Evolutionary conservation across 2,329 filamentous ascomycete genomes (phyloP).

Genomic region (Cladophialophora bantiana): DNA sequence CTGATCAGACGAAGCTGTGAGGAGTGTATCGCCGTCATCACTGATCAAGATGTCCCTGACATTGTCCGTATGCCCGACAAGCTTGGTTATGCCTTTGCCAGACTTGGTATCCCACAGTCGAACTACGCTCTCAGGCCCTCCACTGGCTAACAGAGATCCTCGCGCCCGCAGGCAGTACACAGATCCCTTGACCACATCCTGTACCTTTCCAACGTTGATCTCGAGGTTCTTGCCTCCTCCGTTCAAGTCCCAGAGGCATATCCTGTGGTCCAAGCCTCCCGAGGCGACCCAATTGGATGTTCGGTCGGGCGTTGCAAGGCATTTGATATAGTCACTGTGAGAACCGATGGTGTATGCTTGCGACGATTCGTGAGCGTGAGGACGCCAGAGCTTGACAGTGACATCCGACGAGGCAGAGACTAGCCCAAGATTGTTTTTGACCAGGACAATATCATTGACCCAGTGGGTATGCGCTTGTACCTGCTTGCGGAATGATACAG

Average conservation of each 20-base stretch:
- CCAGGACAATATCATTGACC: slow-evolving; percentile 90
- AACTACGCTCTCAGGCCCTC: slow-evolving; percentile 91
- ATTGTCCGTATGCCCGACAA: slow-evolving; percentile 95
- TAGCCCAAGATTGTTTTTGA: slow-evolving; percentile 77
- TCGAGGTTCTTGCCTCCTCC: slow-evolving; percentile 85
- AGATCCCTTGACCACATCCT: slow-evolving; percentile 89
- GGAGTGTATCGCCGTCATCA: slow-evolving; percentile 84
- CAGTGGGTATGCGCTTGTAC: slow-evolving; percentile 90
- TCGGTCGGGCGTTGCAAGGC: slow-evolving; percentile 77
- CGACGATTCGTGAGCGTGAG: slow-evolving; percentile 66
- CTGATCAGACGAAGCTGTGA: slow-evolving; percentile 94
- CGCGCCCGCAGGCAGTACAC: slow-evolving; percentile 88
- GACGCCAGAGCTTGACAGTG: slow-evolving; percentile 91
- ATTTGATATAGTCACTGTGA: slow-evolving; percentile 96
- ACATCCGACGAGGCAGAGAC: slow-evolving; percentile 94
- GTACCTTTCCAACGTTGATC: slow-evolving; percentile 74
- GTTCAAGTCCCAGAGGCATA: slow-evolving; percentile 91
- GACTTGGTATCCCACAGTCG: slow-evolving; percentile 89
- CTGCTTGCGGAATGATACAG: slow-evolving; percentile 66
- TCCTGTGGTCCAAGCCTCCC: slow-evolving; percentile 89
- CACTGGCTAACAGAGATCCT: slow-evolving; percentile 83
- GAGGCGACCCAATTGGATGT: slow-evolving; percentile 88
- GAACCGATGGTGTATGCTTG: slow-evolving; percentile 79
- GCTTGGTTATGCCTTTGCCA: slow-evolving; percentile 91
- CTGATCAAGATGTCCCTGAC: slow-evolving; percentile 90